Base-by-base conservation (phyloP, 192 early-diverging fungal genomes). In the Radiomyces spectabilis region DNA sequence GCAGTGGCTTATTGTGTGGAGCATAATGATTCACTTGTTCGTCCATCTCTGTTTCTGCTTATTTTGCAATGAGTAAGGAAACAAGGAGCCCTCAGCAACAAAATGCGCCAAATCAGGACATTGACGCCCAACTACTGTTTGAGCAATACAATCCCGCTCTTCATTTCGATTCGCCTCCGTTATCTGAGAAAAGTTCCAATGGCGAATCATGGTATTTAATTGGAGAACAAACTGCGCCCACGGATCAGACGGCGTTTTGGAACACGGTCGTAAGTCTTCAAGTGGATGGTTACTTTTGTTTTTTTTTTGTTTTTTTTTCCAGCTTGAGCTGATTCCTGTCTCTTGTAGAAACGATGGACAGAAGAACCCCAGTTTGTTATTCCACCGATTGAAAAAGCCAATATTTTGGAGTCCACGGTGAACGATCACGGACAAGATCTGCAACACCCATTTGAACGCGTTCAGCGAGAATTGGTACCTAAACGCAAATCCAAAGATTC, bases 301-400 rank as follows among this genome's bases (percentile, higher is more conserved):
- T 6, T 9, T 18, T 52, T 26, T 16, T n/a, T 40, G 18, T 37
- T 39, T 10, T 27, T 26, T 38, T 60, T 29, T 19, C 49, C 32
- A 52, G 7, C 15, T 29, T 45, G 41, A 31, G 7, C n/a, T n/a
- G n/a, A 40, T 2, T 19, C 33, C 1, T 38, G 4, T 15, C 2
- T 15, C 9, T 15, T 16, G 15, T 44, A 76, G 62, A 62, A 71
- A 13, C 72, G 74, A 18, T 86, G 84, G 84, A 75, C 77, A 12
- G 27, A 40, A 18, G 77, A 78, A 16, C 77, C 84, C 12, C 76
- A 80, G 27, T 57, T 61, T 9, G 61, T 84, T 32, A 81, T 84
- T 7, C 84, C 84, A n/a, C 84, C 84, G 0, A 61, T 86, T 18
- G 56, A 73, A 25, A 61, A 59, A 22, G 75, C 79, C 0, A 71